Base-by-base conservation (phyloP, 192 early-diverging fungal species). In the Coemansia umbellata region DNA sequence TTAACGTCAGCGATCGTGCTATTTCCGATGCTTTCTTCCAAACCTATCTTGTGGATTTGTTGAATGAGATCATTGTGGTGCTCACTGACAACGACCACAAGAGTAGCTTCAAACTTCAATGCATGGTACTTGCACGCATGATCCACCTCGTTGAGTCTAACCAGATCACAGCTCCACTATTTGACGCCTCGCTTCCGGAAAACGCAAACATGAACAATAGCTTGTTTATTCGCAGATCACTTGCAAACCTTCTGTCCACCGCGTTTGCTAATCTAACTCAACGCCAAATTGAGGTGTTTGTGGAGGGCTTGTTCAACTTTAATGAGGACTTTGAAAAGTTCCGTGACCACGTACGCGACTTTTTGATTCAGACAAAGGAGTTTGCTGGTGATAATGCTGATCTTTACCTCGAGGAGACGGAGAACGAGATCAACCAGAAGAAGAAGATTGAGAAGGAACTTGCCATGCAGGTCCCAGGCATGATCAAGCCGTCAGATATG, bases 61-160 rank as follows among this genome's bases (percentile, higher is more conserved):
- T 99, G 39, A 92, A 94, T 74, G 95, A 98, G 74, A 82, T 98
- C 33, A 94, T 99, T 68, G 97, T 90, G 50, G 97, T 99, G 15
- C 79, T 99, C 26, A 95, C 94, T 5, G 93, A 92, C 77, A 88
- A 91, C 37, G 92, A 93, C 65, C 95, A 99, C 81, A 97, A 96
- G 82, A 88, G 89, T 67, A 94, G 94, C 42, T 99, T 98, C 81
- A 90, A 88, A 66, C 80, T 85, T 33, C 97, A 99, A 66, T 87
- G 84, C 65, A 82, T 87, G 63, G 88, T 98, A 32, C 80, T 99
- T 23, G 87, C 88, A 27, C 86, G 89, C 53, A 85, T 99, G 81
- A 90, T 99, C 67, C 83, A 83, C 32, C 61, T 93, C 47, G 90
- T 94, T 3, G 90, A 91, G 26, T 80, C 87, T 30, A 85, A 86